Conservation (phyloP, 352 stramenopile genomes). For the Pythium biforme region DNA sequence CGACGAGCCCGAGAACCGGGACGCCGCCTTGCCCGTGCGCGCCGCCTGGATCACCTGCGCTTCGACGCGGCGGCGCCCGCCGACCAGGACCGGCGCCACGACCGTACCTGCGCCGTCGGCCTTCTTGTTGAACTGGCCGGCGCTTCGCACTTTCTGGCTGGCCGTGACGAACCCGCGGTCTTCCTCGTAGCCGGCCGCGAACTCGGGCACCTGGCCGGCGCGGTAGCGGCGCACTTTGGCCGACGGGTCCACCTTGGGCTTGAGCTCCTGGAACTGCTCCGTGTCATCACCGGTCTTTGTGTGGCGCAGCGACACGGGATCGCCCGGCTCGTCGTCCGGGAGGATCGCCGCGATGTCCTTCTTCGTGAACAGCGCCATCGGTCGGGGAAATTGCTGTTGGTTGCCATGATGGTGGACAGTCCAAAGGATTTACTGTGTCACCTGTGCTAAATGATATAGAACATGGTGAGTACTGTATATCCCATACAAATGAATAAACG, state of each 20-base stretch:
- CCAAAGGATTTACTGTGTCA: constrained; percentile 13
- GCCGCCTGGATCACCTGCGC: constrained; percentile 47
- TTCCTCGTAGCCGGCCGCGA: constrained; percentile 71
- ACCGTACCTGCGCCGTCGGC: neutral
- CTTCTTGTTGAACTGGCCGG: constrained; percentile 21
- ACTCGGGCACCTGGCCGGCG: constrained; percentile 77
- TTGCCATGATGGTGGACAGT: neutral
- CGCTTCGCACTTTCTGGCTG: constrained; percentile 56
- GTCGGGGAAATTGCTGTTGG: neutral
- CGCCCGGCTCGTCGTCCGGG: constrained; percentile 74
- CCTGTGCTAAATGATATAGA: constrained; percentile 1
- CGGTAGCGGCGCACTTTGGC: constrained; percentile 84
- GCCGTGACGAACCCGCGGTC: constrained; percentile 77
- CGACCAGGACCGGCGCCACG: neutral
- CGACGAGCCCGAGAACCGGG: constrained; percentile 1
- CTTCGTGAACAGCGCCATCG: constrained; percentile 88
- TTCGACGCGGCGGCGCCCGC: constrained; percentile 45
- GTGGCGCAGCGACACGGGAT: constrained; percentile 78
- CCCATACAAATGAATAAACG: too few relatives aligned
- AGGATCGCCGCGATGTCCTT: constrained; percentile 82
- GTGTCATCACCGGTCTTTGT: constrained; percentile 71
- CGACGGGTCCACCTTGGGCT: constrained; percentile 78
- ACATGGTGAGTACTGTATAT: too few relatives aligned
- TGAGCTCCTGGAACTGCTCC: constrained; percentile 64
- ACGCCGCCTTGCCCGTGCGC: neutral